A percentile compares a stretch with the other conserved stretches of the same genome.
Conservation (phyloP, 495 filamentous ascomycete species). For the Astrocystis sublimbata region DNA sequence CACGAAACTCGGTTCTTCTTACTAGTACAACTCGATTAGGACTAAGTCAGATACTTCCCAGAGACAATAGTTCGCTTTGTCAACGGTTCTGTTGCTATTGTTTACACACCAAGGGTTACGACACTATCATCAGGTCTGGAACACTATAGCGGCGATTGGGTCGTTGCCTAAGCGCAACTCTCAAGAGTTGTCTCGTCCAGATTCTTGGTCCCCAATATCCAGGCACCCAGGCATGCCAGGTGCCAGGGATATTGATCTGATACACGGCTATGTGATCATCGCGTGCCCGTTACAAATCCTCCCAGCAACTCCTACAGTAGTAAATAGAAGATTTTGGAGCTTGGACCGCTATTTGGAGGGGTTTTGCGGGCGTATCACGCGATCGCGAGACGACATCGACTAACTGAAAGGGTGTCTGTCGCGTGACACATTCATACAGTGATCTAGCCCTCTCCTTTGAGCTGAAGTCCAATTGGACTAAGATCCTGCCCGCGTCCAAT, state of each 20-base stretch:
- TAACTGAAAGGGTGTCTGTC: conserved; percentile 12
- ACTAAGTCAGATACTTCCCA: background rate
- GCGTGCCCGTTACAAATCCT: conserved; percentile 7
- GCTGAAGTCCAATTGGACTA: conserved; percentile 2
- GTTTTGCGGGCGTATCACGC: conserved; percentile 10
- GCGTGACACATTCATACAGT: conserved; percentile 7
- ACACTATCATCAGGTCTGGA: conserved; percentile 1
- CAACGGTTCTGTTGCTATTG: background rate
- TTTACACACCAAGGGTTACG: background rate
- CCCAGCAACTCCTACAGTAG: too few relatives aligned
- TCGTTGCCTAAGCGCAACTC: background rate
- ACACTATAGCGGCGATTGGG: conserved; percentile 1
- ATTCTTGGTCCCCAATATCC: conserved; percentile 4
- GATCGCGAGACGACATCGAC: conserved; percentile 16
- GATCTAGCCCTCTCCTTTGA: conserved; percentile 1
- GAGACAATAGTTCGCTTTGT: background rate
- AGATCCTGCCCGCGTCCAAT: background rate
- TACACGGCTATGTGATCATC: background rate
- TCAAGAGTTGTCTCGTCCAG: background rate
- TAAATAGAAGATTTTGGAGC: too few relatives aligned
- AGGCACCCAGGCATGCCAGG: too few relatives aligned
- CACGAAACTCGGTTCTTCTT: conserved; percentile 6
- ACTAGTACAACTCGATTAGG: background rate
- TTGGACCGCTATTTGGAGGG: background rate
- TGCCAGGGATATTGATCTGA: conserved; percentile 1